Conservation (phyloP, 768 basidiomycete species). For the Termitomyces heimii region DNA sequence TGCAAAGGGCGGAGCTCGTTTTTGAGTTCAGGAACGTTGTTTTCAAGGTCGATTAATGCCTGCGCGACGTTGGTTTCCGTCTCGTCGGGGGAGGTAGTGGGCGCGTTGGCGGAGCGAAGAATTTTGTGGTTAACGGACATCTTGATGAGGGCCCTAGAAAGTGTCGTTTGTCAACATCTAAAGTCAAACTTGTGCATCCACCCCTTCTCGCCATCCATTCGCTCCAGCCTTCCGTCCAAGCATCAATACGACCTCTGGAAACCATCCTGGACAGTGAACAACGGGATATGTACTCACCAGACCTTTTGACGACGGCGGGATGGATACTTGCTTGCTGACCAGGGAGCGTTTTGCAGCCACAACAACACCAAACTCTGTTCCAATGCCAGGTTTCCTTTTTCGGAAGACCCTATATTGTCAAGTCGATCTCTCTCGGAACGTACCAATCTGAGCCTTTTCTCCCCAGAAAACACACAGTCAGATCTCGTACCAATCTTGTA, state of each 20-base stretch:
- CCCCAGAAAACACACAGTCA: not conserved
- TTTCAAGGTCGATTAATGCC: constrained; percentile 95
- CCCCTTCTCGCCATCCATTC: constrained; percentile 29
- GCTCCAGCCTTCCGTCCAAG: constrained; percentile 16
- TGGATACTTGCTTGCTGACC: constrained; percentile 28
- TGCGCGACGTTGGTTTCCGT: constrained; percentile 90
- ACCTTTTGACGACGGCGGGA: constrained; percentile 52
- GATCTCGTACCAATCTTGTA: not conserved
- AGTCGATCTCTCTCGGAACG: not conserved
- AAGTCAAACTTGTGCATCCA: constrained; percentile 44
- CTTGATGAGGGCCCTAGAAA: constrained; percentile 36
- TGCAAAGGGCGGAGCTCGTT: constrained; percentile 90
- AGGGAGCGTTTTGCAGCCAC: constrained; percentile 22
- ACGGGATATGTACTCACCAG: constrained; percentile 53
- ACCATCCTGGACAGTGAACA: constrained; percentile 20
- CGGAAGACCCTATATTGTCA: constrained; percentile 9
- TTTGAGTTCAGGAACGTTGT: constrained; percentile 98
- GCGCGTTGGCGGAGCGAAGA: constrained; percentile 93
- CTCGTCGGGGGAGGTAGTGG: constrained; percentile 82
- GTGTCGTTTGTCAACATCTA: constrained; percentile 44
- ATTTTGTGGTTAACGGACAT: constrained; percentile 88
- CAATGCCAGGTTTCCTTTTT: constrained; percentile 13
- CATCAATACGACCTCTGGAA: constrained; percentile 18
- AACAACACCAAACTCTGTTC: constrained; percentile 24
- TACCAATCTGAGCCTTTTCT: not conserved